Base-by-base conservation (phyloP, 352 stramenopile species). In the Pythium aristosporum region DNA sequence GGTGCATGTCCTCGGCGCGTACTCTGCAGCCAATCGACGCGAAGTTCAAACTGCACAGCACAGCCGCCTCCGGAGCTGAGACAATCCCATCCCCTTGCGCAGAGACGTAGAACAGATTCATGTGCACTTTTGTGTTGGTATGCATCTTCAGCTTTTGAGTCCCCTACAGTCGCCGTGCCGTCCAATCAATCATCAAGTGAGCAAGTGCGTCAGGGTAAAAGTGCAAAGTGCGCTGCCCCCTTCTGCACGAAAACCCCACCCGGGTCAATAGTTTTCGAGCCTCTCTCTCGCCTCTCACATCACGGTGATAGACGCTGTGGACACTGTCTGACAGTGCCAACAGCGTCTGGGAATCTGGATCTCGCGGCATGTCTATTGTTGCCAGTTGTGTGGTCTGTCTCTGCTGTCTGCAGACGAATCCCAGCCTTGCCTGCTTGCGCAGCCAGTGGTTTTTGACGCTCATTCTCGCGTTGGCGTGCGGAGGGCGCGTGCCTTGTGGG, bases 31-130 rank as follows among this genome's bases (percentile, higher is more conserved):
- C 25, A 30, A 30, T 30, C 25, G 5, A 30, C 51, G 16, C 20
- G 54, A 55, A 28, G 37, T 52, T 23, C 61, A 47, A 43, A 61
- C 34, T 42, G 11, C 37, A n/a, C n/a, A n/a, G n/a, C n/a, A n/a
- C 37, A 42, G 61, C 11, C 25, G 32, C 15, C 37, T 12, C 37
- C 37, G 37, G 37, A 42, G 44, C 13, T 68, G 61, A 68, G 61
- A 68, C 61, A 68, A 57, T 55, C 61, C 61, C 61, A 68, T 30
- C 25, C 25, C 25, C 25, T 30, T 30, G 25, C 25, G 25, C 25
- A 30, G 25, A 30, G 34, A 46, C 54, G 39, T 43, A 62, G 61
- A 68, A 68, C 47, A 61, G 61, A 68, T 68, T 68, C 61, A 50
- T 36, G 52, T 47, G 32, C 12, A 23, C 41, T 39, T 64, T 48